Evolutionary conservation across 1,139 yeast species (phyloP).

Genomic region (Nakaseomyces sp.): DNA sequence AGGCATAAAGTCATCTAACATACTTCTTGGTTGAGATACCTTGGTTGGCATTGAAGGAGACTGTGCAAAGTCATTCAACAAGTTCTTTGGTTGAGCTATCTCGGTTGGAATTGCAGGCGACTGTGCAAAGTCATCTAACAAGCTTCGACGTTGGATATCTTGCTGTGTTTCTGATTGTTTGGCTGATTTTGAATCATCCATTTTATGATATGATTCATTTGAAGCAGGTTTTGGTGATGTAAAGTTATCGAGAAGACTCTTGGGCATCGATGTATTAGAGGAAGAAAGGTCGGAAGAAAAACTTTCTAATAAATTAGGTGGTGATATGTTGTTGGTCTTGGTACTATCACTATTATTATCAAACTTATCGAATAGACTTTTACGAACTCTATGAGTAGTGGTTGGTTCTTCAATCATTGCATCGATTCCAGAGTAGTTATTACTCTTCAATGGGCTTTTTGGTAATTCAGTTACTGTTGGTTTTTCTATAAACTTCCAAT

Average conservation of each 20-base stretch:
- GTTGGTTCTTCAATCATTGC: constrained; percentile 16
- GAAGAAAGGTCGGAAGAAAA: neutral
- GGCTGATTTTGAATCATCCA: too few species aligned
- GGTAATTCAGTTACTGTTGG: constrained; percentile 10
- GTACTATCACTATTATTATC: neutral
- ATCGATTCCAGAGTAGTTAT: constrained; percentile 11
- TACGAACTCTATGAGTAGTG: constrained; percentile 18
- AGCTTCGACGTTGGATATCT: constrained; percentile 8
- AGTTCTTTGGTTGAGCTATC: constrained; percentile 5
- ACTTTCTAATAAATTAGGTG: neutral
- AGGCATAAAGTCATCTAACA: neutral
- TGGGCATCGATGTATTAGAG: neutral
- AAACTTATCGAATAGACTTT: constrained; percentile 27
- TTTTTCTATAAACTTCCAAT: constrained; percentile 55
- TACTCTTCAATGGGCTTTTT: constrained; percentile 5
- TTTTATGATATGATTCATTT: too few species aligned
- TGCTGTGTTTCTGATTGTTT: too few species aligned
- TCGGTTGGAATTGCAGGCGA: neutral
- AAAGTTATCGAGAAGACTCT: neutral
- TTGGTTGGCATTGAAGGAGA: neutral
- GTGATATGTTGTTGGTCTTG: neutral
- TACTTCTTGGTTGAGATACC: neutral
- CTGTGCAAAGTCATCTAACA: constrained; percentile 9
- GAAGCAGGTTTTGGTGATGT: neutral
- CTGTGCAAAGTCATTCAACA: constrained; percentile 8